Evolutionary conservation across 164 flowering plant species (phyloP).

Genomic region (Euptelea pleiosperma): DNA sequence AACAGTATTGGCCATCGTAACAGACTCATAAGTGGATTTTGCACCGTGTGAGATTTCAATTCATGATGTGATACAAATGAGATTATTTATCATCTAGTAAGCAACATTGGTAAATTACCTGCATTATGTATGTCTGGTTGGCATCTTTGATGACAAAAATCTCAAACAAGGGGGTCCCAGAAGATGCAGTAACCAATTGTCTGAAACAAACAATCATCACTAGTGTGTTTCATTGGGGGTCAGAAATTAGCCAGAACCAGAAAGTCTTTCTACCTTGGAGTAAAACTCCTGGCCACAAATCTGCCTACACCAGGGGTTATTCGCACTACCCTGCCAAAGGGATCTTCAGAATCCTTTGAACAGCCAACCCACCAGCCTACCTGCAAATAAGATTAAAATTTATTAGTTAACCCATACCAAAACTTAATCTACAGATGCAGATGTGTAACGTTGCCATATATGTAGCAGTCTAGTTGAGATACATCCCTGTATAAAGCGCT

Average conservation of each 20-base stretch:
- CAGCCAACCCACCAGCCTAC: constrained; percentile 98
- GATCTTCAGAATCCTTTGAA: constrained; percentile 75
- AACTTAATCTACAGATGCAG: not conserved
- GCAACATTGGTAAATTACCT: constrained; percentile 45
- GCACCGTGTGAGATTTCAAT: too few relatives aligned
- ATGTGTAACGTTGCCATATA: too few relatives aligned
- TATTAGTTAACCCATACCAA: not conserved
- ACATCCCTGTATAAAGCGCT: too few relatives aligned
- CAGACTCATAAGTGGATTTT: too few relatives aligned
- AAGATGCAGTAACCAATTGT: constrained; percentile 74
- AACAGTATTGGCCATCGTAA: not conserved
- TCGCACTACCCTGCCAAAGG: constrained; percentile 72
- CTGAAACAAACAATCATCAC: constrained; percentile 43
- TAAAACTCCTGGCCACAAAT: constrained; percentile 80
- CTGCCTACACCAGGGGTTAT: constrained; percentile 88
- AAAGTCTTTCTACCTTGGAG: constrained; percentile 62
- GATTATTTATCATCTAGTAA: not conserved
- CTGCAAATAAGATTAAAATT: constrained; percentile 31
- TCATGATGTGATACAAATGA: not conserved
- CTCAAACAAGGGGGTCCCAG: constrained; percentile 90
- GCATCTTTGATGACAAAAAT: constrained; percentile 77
- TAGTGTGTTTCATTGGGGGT: not conserved
- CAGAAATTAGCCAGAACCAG: constrained; percentile 6
- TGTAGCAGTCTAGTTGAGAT: too few relatives aligned
- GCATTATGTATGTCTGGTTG: constrained; percentile 60